Conservation (phyloP, 495 filamentous ascomycete species). For the Annulohypoxylon bovei region DNA sequence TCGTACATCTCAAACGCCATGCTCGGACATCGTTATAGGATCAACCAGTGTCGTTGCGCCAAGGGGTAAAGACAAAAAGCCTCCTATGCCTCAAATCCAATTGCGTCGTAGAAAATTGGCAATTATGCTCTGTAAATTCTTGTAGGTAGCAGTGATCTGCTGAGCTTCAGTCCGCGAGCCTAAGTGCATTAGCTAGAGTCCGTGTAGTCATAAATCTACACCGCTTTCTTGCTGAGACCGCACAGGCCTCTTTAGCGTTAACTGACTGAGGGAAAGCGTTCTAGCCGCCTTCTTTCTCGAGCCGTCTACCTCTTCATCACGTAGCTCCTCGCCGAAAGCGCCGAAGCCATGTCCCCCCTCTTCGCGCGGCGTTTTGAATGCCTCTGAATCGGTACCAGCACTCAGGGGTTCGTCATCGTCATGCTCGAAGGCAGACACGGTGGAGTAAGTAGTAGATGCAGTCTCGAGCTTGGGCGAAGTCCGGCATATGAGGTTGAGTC, state of each 20-base stretch:
- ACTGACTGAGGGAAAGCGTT: conserved; percentile 61
- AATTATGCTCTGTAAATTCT: conserved; percentile 3
- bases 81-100: conserved; percentile 24
- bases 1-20: conserved; percentile 41
- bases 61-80: conserved; percentile 26
- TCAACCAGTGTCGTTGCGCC: conserved; percentile 30
- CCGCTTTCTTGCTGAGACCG: conserved; percentile 21
- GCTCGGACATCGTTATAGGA: conserved; percentile 33
- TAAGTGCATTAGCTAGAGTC: conserved; percentile 17
- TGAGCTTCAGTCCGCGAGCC: neutral
- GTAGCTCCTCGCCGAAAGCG: conserved; percentile 57
- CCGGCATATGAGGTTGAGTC: conserved; percentile 52
- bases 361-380: conserved; percentile 57
- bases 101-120: conserved; percentile 17
- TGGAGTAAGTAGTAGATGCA: conserved; percentile 32
- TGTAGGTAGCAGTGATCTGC: neutral
- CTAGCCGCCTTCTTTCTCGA: conserved; percentile 55
- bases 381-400: conserved; percentile 46
- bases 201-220: conserved; percentile 47
- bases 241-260: conserved; percentile 50
- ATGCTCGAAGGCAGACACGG: conserved; percentile 51
- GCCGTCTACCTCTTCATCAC: conserved; percentile 48
- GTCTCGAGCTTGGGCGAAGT: conserved; percentile 43
- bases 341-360: conserved; percentile 52
- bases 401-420: conserved; percentile 46